Evolutionary conservation across 2,329 filamentous ascomycete genomes (phyloP).

Genomic region (Diplodia mutila): DNA sequence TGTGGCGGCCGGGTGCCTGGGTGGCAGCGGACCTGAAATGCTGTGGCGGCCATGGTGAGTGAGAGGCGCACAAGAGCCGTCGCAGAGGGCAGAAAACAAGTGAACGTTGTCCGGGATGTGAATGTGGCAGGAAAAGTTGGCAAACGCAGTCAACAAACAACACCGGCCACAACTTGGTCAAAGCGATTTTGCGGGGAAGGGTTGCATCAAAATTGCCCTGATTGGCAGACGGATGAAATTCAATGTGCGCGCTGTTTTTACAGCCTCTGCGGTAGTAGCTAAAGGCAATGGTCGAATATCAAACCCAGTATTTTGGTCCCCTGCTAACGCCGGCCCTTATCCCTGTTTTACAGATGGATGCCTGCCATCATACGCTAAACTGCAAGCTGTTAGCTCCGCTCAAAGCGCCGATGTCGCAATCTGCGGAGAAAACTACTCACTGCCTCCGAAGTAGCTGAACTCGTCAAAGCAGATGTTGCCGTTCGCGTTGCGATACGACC

Average conservation of each 20-base stretch:
- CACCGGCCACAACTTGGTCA: conserved; percentile 7
- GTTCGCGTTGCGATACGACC: conserved; percentile 22
- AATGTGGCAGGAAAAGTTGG: not conserved
- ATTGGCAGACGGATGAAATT: not conserved
- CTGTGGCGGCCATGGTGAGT: not conserved
- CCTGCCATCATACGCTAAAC: conserved; percentile 4
- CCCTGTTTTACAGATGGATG: conserved; percentile 8
- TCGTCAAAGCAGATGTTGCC: conserved; percentile 25
- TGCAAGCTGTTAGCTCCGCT: not conserved
- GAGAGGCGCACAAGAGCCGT: not conserved
- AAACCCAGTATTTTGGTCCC: not conserved
- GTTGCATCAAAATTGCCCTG: not conserved
- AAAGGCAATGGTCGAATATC: not conserved
- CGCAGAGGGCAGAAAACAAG: too few species aligned
- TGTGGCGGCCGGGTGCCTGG: conserved; percentile 4
- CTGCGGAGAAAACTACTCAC: conserved; percentile 3
- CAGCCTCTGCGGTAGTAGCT: not conserved
- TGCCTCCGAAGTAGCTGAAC: conserved; percentile 20
- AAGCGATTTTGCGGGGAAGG: not conserved
- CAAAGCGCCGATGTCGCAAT: conserved; percentile 10
- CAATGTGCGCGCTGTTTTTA: conserved; percentile 4
- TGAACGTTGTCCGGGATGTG: not conserved
- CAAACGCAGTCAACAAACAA: conserved; percentile 3
- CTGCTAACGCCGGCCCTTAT: conserved; percentile 6
- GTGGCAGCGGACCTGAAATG: conserved; percentile 6